phyloP scores from a whole-genome alignment of 2,329 filamentous ascomycete species.

The Claviceps sorghi region DNA sequence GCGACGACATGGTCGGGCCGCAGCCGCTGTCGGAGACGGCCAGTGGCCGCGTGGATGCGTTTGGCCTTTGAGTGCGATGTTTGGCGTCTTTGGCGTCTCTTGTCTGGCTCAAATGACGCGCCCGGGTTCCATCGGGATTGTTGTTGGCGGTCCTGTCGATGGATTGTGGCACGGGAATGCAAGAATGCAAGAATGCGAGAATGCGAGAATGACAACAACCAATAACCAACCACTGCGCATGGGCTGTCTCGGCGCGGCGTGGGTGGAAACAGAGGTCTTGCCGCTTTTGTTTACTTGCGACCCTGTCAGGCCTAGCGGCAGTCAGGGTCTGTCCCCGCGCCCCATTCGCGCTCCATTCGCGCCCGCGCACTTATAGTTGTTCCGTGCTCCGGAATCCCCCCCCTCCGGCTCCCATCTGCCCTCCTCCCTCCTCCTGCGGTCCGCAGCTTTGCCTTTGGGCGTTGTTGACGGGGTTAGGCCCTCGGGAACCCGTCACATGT shows the following conservation, averaged over 20 bases:
- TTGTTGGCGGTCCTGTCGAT: background rate
- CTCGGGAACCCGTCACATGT: constrained; percentile 2
- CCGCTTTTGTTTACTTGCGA: constrained; percentile 16
- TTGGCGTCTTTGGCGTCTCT: constrained; percentile 2
- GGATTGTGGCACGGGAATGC: constrained; percentile 1
- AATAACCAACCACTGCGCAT: background rate
- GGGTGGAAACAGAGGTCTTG: background rate
- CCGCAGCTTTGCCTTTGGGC: background rate
- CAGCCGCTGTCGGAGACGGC: constrained; percentile 9
- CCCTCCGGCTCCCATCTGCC: background rate
- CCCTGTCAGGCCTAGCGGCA: constrained; percentile 12
- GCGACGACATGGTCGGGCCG: constrained; percentile 30
- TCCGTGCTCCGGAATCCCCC: background rate
- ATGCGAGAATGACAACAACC: background rate
- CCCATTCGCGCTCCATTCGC: background rate
- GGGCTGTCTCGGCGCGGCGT: background rate
- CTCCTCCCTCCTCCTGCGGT: background rate
- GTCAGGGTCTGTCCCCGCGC: background rate
- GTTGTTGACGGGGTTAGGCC: no score
- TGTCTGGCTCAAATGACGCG: background rate
- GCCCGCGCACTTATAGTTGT: constrained; percentile 5
- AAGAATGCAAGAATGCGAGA: background rate
- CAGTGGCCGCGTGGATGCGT: background rate
- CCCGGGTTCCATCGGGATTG: background rate
- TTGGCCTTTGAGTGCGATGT: background rate